A percentile compares a stretch with the other conserved stretches of the same genome.
Conservation (phyloP, 2,329 filamentous ascomycete genomes). For the Elsinoe necatrix region DNA sequence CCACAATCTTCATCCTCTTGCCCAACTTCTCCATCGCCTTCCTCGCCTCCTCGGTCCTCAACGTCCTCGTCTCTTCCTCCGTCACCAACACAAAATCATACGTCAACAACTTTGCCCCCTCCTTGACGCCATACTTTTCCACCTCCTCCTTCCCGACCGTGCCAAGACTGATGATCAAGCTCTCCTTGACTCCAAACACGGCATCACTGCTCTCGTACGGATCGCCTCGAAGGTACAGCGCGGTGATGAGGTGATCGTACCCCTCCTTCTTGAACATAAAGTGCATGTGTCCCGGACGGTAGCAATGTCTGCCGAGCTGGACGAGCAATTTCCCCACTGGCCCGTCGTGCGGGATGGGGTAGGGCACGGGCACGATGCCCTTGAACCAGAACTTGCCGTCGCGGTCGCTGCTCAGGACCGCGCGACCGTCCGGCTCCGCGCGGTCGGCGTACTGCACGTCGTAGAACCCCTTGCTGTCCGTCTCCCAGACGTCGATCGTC, state of each 20-base stretch:
- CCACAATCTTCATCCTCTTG: constrained; percentile 60
- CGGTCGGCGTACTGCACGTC: constrained; percentile 67
- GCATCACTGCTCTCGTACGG: constrained; percentile 77
- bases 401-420: constrained; percentile 59
- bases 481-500: constrained; percentile 79
- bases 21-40: constrained; percentile 61
- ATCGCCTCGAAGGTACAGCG: constrained; percentile 67
- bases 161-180: constrained; percentile 59
- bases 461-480: constrained; percentile 70
- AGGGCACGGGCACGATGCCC: constrained; percentile 74
- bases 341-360: constrained; percentile 76
- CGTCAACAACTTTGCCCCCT: constrained; percentile 46
- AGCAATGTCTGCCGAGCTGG: constrained; percentile 63
- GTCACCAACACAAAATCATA: constrained; percentile 74
- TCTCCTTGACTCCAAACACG: constrained; percentile 80
- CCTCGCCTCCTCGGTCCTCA: constrained; percentile 59
- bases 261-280: constrained; percentile 81
- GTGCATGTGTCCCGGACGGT: constrained; percentile 70
- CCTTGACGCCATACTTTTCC: constrained; percentile 52
- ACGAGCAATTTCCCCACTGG: constrained; percentile 67
- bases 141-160: constrained; percentile 47
- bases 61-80: constrained; percentile 56
- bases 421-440: constrained; percentile 60
- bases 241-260: constrained; percentile 76
- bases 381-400: constrained; percentile 77